phyloP scores from a whole-genome alignment of 2,329 filamentous ascomycete genomes.

The Colletotrichum horii region DNA sequence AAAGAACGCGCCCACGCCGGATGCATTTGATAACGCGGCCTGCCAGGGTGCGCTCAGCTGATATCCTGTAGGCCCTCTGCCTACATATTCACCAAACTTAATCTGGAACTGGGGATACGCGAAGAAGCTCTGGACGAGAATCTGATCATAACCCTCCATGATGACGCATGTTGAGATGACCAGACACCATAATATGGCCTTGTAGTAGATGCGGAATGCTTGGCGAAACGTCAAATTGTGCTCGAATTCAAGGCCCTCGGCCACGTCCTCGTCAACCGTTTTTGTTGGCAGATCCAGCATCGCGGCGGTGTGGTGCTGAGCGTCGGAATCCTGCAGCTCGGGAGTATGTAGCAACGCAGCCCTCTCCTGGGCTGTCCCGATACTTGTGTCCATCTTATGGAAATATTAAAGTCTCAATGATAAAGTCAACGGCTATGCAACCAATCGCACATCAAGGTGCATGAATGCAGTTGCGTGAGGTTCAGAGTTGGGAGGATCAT shows the following conservation, averaged over 20 bases:
- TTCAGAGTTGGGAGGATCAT: neutral
- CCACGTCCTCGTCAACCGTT: neutral
- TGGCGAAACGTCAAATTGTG: neutral
- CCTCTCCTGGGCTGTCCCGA: neutral
- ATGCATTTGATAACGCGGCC: slow-evolving; percentile 44
- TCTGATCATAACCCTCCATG: slow-evolving; percentile 21
- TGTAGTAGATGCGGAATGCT: neutral
- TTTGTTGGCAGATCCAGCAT: neutral
- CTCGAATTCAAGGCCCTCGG: neutral
- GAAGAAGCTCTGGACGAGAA: slow-evolving; percentile 29
- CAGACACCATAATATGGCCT: neutral
- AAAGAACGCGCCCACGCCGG: slow-evolving; percentile 46
- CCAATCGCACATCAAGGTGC: neutral
- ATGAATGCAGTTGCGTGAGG: neutral
- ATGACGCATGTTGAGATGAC: neutral
- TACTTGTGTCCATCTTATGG: neutral
- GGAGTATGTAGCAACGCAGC: neutral
- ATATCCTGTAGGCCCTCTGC: slow-evolving; percentile 18
- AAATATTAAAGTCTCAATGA: neutral
- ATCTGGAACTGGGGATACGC: slow-evolving; percentile 32
- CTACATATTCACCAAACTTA: slow-evolving; percentile 27
- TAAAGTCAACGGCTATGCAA: neutral
- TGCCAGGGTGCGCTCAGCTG: slow-evolving; percentile 51
- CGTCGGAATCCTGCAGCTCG: neutral
- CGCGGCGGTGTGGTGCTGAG: neutral